Percentiles rank a stretch among this genome's conserved stretches.
These are phyloP conservation scores for Leishmania arabica DNA, from an alignment of 208 protist species.

Conservation along the genomic window DNA sequence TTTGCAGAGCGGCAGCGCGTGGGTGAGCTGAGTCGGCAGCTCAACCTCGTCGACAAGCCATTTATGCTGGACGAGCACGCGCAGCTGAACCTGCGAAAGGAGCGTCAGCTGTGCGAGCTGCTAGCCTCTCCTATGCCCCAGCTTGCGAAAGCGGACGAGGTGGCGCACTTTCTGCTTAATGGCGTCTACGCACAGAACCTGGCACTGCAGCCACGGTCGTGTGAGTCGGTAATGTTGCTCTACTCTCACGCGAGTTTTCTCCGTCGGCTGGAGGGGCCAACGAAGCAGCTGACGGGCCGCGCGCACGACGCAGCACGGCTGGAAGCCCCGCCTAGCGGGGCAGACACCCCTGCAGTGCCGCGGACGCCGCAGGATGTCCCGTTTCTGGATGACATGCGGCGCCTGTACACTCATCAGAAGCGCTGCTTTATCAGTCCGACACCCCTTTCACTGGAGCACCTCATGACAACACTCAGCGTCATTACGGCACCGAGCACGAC, in stretches of 20 bases:
- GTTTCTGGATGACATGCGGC: constrained; percentile 67
- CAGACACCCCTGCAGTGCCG: neutral
- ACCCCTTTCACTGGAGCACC: constrained; percentile 62
- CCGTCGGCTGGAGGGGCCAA: constrained; percentile 37
- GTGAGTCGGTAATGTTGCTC: constrained; percentile 68
- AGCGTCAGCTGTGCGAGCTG: constrained; percentile 71
- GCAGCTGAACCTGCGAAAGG: constrained; percentile 70
- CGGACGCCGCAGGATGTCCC: constrained; percentile 45
- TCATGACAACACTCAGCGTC: constrained; percentile 73
- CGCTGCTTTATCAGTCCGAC: constrained; percentile 67
- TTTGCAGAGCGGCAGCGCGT: constrained; percentile 51
- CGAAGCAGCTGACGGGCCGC: neutral
- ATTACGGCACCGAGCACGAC: constrained; percentile 31
- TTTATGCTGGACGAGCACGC: constrained; percentile 52
- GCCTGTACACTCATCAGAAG: constrained; percentile 75
- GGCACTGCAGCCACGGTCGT: constrained; percentile 51
- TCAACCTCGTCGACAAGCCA: constrained; percentile 33
- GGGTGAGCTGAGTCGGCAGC: constrained; percentile 58
- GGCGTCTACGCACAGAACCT: constrained; percentile 55
- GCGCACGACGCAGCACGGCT: neutral
- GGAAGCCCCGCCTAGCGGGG: neutral
- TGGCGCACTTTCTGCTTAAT: constrained; percentile 41
- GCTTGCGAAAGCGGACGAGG: constrained; percentile 56
- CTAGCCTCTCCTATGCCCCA: constrained; percentile 63
- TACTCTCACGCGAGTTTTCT: constrained; percentile 68